A percentile compares a stretch with the other conserved stretches of the same genome.
Conservation (phyloP, 495 filamentous ascomycete species). For the Parachaetomium inaequale region DNA sequence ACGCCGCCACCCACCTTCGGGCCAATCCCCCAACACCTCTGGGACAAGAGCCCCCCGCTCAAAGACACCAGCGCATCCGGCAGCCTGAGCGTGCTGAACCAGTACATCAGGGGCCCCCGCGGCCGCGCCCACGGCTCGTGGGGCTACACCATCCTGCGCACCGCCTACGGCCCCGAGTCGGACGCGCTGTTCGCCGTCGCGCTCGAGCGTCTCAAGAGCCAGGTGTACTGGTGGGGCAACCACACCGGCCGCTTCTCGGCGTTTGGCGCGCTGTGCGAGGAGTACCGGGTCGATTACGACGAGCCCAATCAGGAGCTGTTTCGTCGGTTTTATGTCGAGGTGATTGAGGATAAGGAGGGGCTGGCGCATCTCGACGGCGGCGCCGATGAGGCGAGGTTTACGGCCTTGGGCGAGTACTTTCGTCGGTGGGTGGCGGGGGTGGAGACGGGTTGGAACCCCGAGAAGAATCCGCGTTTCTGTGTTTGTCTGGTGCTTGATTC, state of each 20-base stretch:
- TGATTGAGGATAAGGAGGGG: conserved; percentile 1
- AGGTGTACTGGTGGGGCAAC: background rate
- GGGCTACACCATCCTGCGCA: conserved; percentile 6
- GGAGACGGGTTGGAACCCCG: background rate
- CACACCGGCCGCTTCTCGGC: background rate
- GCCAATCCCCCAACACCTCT: background rate
- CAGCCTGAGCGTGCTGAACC: background rate
- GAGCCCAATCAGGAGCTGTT: background rate
- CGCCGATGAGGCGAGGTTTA: background rate
- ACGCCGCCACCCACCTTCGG: background rate
- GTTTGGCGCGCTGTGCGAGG: background rate
- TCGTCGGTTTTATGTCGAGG: background rate
- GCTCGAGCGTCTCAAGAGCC: background rate
- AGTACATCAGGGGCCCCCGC: background rate
- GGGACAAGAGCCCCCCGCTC: background rate
- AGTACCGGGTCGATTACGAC: background rate
- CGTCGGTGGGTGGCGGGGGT: background rate
- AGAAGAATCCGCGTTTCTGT: background rate
- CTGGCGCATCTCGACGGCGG: background rate
- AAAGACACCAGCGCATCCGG: background rate
- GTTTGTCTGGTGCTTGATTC: background rate
- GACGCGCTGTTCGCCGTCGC: conserved; percentile 1
- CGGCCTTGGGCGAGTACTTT: background rate
- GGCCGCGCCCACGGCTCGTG: conserved; percentile 1
- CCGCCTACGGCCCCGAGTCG: conserved; percentile 3